Conservation (phyloP, 805 yeast species). For the Saturnispora saitoi region DNA sequence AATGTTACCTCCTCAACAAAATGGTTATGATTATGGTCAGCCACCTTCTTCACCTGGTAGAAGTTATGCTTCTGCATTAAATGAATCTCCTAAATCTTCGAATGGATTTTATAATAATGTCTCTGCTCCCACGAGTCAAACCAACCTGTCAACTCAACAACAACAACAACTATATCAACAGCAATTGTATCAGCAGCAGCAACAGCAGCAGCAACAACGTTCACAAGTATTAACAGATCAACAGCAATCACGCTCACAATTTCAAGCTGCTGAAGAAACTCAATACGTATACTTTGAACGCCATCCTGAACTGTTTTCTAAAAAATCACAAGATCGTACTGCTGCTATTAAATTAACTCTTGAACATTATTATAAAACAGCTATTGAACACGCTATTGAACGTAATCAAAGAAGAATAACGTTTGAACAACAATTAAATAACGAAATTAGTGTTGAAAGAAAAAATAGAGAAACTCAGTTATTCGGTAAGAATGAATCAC, state of each 20-base stretch:
- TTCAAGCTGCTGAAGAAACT: conserved; percentile 14
- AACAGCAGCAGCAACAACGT: conserved; percentile 1
- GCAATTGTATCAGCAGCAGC: conserved; percentile 8
- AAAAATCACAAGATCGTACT: conserved; percentile 71
- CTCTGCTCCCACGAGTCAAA: background rate
- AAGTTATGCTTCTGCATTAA: background rate
- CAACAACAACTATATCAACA: conserved; percentile 27
- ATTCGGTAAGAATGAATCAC: conserved; percentile 83
- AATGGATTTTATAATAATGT: background rate
- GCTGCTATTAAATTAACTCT: conserved; percentile 73
- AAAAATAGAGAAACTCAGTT: conserved; percentile 72
- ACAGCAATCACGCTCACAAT: conserved; percentile 13
- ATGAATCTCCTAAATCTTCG: background rate
- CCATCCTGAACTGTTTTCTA: conserved; percentile 72
- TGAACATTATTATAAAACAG: conserved; percentile 78
- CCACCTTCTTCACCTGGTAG: background rate
- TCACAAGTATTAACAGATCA: conserved; percentile 13
- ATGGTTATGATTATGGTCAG: background rate
- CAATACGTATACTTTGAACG: conserved; percentile 70
- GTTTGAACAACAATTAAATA: conserved; percentile 61
- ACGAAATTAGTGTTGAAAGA: conserved; percentile 78
- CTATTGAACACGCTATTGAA: conserved; percentile 88
- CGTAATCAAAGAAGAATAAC: conserved; percentile 87
- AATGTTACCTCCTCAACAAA: conserved; percentile 1
- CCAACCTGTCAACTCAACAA: conserved; percentile 17